These are phyloP conservation scores for Aspergillus ellipticus DNA, from an alignment of 495 filamentous ascomycete genomes.

Conservation along the genomic window DNA sequence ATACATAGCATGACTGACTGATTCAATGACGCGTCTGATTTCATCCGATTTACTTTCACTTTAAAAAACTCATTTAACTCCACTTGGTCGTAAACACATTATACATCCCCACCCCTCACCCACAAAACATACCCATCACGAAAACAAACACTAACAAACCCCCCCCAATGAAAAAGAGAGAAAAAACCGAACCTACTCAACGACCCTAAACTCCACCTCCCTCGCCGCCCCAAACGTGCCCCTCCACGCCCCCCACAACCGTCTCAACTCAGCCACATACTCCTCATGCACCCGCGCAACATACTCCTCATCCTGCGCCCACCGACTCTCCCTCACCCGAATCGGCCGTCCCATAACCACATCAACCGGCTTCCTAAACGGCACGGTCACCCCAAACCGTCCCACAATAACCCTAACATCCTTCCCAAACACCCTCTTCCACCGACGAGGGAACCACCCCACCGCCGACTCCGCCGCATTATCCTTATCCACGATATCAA, in stretches of 20 bases:
- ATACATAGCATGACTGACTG: slow-evolving; percentile 8
- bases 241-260: slow-evolving; percentile 5
- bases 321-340: neutral
- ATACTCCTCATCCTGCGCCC: neutral
- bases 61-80: too few relatives aligned
- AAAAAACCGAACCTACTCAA: neutral
- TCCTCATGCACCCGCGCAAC: slow-evolving; percentile 4
- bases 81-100: too few relatives aligned
- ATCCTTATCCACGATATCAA: neutral
- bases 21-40: too few relatives aligned
- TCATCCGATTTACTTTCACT: too few relatives aligned
- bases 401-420: neutral
- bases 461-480: too few relatives aligned
- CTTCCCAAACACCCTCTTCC: neutral
- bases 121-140: neutral
- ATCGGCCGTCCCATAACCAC: slow-evolving; percentile 8
- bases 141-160: neutral
- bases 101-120: too few relatives aligned
- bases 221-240: neutral
- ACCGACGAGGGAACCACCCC: neutral
- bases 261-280: slow-evolving; percentile 8
- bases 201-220: neutral
- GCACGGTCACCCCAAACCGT: neutral
- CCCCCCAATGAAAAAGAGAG: too few relatives aligned
- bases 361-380: slow-evolving; percentile 5